Percentiles rank a stretch among this genome's conserved stretches.
Conservation (phyloP, 2,329 filamentous ascomycete genomes). For the Pseudopyrenochaeta lycopersici region DNA sequence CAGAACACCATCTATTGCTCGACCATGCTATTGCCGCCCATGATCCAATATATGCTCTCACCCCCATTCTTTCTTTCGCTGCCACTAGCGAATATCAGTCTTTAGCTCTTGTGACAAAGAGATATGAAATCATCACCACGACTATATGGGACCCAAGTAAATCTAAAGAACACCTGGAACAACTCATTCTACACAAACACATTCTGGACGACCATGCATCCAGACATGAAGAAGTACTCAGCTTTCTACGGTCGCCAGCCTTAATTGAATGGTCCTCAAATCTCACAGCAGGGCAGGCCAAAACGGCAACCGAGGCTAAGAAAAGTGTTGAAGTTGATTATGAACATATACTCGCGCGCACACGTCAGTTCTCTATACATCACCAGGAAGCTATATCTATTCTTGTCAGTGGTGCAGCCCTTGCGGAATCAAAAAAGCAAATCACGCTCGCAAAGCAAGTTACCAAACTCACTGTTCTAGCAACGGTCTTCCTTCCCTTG, state of each 20-base stretch:
- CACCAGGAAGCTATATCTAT: conserved; percentile 4
- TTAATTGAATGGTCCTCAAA: background rate
- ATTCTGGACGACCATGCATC: conserved; percentile 5
- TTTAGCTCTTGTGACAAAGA: background rate
- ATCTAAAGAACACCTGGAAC: conserved; percentile 3
- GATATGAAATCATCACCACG: conserved; percentile 7
- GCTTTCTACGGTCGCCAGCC: background rate
- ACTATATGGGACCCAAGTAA: conserved; percentile 5
- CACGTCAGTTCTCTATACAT: background rate
- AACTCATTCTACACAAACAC: conserved; percentile 11
- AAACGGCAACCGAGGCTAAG: background rate
- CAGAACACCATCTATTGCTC: conserved; percentile 4
- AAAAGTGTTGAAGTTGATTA: background rate
- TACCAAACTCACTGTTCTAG: conserved; percentile 6
- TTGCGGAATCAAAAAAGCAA: conserved; percentile 8
- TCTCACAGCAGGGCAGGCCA: background rate
- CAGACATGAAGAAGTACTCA: conserved; percentile 8
- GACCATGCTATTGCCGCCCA: conserved; percentile 6
- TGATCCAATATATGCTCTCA: conserved; percentile 9
- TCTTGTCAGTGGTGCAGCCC: background rate
- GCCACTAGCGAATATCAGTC: background rate
- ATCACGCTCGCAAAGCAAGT: conserved; percentile 8
- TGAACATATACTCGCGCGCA: background rate
- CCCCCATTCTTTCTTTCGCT: conserved; percentile 6
- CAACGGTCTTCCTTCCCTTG: conserved; percentile 9